Base-by-base conservation (phyloP, 2,329 filamentous ascomycete species). In the Aspergillus phoenicis region DNA sequence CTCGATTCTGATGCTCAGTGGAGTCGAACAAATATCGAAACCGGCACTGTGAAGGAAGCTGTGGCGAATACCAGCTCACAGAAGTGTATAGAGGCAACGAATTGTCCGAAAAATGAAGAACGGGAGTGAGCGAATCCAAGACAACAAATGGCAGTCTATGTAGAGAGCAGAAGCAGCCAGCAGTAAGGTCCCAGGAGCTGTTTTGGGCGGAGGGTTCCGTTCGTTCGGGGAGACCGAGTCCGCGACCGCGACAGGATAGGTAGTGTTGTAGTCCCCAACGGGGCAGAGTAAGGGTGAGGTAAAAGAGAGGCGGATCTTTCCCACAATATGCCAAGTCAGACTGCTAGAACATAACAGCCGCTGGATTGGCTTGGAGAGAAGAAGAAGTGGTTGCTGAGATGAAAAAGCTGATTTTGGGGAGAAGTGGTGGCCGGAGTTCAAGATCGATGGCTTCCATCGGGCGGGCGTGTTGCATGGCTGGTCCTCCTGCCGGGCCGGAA, bases 181-280 rank as follows among this genome's bases (percentile, higher is more conserved):
- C 2, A 2, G 41, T 45, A n/a, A 45, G 41, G 17, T 13, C 15
- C 13, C 20, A 45, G 41, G 20, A 45, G 41, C 45, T 49, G 4
- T 13, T 13, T 51, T 15, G 47, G 47, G 26, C 47, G 47, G 47
- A 26, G 47, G 28, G 54, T 61, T 64, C 60, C 60, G 61, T 52
- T 62, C 33, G 57, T 61, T 64, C 56, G 65, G 61, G 64, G 57
- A 67, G 62, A 67, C 63, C 65, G 57, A 67, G 62, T 68, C 63
- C 64, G 64, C 59, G 62, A 61, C 56, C 57, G 61, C 63, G 57
- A 65, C 59, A 53, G 53, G 52, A 36, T 36, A 36, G 41, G 22
- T 45, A 51, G 26, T 22, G 24, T 54, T 39, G 48, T 47, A 57
- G 56, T 48, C 51, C 52, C 47, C 47, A 49, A 52, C 30, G 28